Evolutionary conservation across 768 basidiomycete species (phyloP).

Genomic region (Peribolospora baueri): DNA sequence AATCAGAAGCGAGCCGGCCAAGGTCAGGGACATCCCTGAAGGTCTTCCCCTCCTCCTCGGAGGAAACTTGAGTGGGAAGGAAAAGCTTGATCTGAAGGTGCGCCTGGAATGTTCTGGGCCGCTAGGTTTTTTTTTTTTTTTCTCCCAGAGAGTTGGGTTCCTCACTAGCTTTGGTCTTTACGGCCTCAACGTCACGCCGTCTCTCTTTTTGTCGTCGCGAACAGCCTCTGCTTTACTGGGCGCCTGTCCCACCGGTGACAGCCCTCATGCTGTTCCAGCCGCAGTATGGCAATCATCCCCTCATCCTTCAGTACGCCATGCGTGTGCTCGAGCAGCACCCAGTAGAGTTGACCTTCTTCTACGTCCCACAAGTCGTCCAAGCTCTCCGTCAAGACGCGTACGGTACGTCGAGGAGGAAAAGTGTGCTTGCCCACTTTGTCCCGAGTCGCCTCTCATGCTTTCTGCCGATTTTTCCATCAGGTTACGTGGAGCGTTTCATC

Average conservation of each 20-base stretch:
- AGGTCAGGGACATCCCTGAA: constrained; percentile 51
- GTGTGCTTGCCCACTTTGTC: neutral
- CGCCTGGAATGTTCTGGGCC: constrained; percentile 3
- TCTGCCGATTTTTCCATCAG: constrained; percentile 21
- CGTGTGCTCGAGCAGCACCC: constrained; percentile 84
- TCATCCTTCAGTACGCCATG: constrained; percentile 85
- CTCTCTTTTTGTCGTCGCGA: neutral
- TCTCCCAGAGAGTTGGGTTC: neutral
- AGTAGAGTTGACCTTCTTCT: constrained; percentile 88
- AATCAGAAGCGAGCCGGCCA: constrained; percentile 44
- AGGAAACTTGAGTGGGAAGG: constrained; percentile 33
- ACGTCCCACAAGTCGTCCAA: constrained; percentile 94
- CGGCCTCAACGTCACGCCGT: accelerated
- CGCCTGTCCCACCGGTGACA: constrained; percentile 42
- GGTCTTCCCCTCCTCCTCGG: constrained; percentile 59
- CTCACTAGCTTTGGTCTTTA: constrained; percentile 1
- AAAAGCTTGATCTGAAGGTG: constrained; percentile 54
- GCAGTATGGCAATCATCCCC: constrained; percentile 55
- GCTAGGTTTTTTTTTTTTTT: neutral
- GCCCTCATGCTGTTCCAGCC: constrained; percentile 44
- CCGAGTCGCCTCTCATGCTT: neutral
- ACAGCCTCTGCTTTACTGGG: constrained; percentile 72
- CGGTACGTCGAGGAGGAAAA: constrained; percentile 27
- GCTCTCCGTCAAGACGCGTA: constrained; percentile 71
- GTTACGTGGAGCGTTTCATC: constrained; percentile 82